Evolutionary conservation across 2,329 filamentous ascomycete genomes (phyloP).

Genomic region (Trichophyton simii): DNA sequence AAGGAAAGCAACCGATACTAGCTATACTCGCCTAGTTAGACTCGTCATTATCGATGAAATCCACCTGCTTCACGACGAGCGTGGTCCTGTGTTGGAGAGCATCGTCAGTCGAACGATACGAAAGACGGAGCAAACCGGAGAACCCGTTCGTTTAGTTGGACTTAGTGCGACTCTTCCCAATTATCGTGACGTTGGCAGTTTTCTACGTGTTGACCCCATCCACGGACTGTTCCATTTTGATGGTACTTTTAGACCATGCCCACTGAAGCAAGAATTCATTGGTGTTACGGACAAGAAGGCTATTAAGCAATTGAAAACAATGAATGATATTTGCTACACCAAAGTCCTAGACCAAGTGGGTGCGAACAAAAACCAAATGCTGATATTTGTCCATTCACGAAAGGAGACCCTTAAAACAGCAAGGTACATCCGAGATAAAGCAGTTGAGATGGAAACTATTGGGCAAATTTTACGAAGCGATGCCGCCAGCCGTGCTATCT

Average conservation of each 20-base stretch:
- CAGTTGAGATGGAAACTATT: constrained; percentile 92
- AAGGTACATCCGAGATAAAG: constrained; percentile 90
- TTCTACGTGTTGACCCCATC: constrained; percentile 73
- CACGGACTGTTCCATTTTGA: constrained; percentile 96
- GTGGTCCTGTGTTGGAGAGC: constrained; percentile 90
- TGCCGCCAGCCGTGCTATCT: constrained; percentile 76
- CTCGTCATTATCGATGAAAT: constrained; percentile 97
- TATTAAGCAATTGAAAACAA: constrained; percentile 96
- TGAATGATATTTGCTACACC: constrained; percentile 98
- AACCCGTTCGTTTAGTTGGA: constrained; percentile 81
- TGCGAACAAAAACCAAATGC: constrained; percentile 87
- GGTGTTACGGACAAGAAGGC: constrained; percentile 96
- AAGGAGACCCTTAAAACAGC: constrained; percentile 98
- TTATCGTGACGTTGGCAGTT: constrained; percentile 89
- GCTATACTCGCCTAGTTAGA: constrained; percentile 93
- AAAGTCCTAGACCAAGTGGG: constrained; percentile 96
- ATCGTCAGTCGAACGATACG: constrained; percentile 92
- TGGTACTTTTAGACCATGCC: constrained; percentile 83
- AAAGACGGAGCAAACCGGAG: constrained; percentile 83
- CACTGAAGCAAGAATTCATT: constrained; percentile 90
- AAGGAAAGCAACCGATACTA: constrained; percentile 88
- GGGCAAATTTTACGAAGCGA: constrained; percentile 89
- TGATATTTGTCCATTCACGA: constrained; percentile 95
- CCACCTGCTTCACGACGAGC: constrained; percentile 91
- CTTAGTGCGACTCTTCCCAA: constrained; percentile 93